phyloP scores from a whole-genome alignment of 1,139 yeast genomes.

The Candida mesenterica region DNA sequence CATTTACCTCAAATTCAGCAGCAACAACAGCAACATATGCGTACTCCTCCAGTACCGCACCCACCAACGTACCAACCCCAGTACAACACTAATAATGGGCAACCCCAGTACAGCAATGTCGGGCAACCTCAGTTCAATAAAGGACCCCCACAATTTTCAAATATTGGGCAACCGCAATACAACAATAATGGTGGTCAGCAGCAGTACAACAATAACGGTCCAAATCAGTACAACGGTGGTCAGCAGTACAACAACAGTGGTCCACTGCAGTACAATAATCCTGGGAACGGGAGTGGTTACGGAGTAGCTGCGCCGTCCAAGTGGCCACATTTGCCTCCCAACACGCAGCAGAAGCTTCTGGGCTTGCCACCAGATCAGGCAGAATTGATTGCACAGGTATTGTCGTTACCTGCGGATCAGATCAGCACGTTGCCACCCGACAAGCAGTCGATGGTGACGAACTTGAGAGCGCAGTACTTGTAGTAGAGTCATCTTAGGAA shows the following conservation, averaged over 20 bases:
- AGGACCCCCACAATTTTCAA: constrained; percentile 1
- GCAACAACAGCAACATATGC: constrained; percentile 8
- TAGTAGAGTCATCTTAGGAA: constrained; percentile 14
- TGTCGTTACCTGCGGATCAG: constrained; percentile 56
- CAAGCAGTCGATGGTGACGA: constrained; percentile 59
- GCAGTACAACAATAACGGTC: constrained; percentile 2
- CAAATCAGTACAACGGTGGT: constrained; percentile 10
- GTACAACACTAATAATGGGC: constrained; percentile 5
- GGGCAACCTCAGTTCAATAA: constrained; percentile 10
- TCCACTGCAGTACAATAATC: constrained; percentile 4
- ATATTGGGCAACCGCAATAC: constrained; percentile 8
- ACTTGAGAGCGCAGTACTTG: constrained; percentile 57
- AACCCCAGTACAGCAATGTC: constrained; percentile 8
- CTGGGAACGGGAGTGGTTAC: background rate
- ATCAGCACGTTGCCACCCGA: constrained; percentile 56
- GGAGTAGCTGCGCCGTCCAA: constrained; percentile 15
- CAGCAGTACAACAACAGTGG: too few relatives aligned
- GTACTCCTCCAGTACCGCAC: constrained; percentile 3
- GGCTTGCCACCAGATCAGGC: constrained; percentile 57
- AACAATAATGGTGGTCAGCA: too few relatives aligned
- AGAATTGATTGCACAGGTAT: constrained; percentile 61
- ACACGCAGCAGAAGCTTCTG: constrained; percentile 48
- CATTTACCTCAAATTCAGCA: constrained; percentile 8
- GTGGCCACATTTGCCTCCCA: constrained; percentile 52
- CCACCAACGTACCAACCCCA: constrained; percentile 4